Conservation (phyloP, 805 yeast genomes). For the Aciculoconidium aculeatum region DNA sequence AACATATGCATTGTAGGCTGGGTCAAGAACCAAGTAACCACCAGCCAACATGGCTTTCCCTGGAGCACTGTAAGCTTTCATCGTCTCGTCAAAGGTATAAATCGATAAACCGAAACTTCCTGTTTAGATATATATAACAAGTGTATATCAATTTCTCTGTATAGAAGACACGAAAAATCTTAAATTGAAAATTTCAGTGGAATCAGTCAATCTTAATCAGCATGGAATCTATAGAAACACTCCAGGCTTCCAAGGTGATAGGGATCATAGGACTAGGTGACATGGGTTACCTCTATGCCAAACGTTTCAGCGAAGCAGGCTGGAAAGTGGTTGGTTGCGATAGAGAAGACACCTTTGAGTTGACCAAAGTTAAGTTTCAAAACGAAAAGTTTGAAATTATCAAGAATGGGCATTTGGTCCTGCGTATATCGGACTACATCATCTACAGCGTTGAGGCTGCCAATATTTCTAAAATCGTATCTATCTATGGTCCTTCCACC, state of each 20-base stretch:
- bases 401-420: constrained; percentile 77
- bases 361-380: constrained; percentile 34
- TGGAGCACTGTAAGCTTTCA: constrained; percentile 77
- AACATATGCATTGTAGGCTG: constrained; percentile 67
- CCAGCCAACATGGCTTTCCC: constrained; percentile 95
- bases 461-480: constrained; percentile 65
- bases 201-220: too few species aligned
- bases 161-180: too few species aligned
- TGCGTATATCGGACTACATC: constrained; percentile 74
- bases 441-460: constrained; percentile 94
- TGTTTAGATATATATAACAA: too few species aligned
- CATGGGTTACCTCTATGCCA: constrained; percentile 90
- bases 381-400: constrained; percentile 49
- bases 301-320: constrained; percentile 70
- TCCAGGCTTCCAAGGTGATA: constrained; percentile 41
- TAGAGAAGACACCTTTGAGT: constrained; percentile 56
- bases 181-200: not conserved
- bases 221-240: constrained; percentile 1
- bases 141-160: too few species aligned
- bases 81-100: too few species aligned
- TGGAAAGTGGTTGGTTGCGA: constrained; percentile 91
- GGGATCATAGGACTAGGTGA: constrained; percentile 97
- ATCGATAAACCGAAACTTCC: too few species aligned
- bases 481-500: constrained; percentile 77
- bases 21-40: constrained; percentile 87